phyloP scores from a whole-genome alignment of 2,329 filamentous ascomycete genomes.

The Aspergillus sp. region DNA sequence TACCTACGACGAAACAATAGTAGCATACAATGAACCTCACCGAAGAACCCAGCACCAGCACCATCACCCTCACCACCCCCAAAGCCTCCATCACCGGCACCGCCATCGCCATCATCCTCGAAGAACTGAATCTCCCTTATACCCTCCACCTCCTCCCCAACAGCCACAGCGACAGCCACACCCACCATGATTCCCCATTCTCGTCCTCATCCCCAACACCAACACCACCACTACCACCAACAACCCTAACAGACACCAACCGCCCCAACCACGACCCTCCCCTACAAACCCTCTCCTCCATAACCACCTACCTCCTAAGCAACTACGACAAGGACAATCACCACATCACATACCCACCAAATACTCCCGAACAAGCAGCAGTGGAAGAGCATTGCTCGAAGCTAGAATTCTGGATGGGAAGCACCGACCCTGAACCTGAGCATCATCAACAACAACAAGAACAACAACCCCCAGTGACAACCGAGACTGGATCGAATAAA shows the following conservation, averaged over 20 bases:
- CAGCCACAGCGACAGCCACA: no score
- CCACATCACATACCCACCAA: not conserved
- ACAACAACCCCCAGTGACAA: no score
- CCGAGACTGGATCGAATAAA: no score
- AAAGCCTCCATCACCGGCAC: not conserved
- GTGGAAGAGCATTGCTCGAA: not conserved
- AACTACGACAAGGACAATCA: not conserved
- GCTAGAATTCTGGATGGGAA: not conserved
- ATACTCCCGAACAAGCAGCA: not conserved
- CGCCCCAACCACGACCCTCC: not conserved
- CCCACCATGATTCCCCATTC: not conserved
- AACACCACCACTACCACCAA: not conserved
- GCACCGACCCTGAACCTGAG: not conserved
- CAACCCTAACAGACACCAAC: not conserved
- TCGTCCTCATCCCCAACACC: not conserved
- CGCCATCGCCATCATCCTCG: slow-evolving; percentile 3
- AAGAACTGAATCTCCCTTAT: not conserved
- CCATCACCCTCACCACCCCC: not conserved
- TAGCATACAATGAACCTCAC: slow-evolving; percentile 1
- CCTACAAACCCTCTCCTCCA: not conserved
- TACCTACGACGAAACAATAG: not conserved
- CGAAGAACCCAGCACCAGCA: not conserved
- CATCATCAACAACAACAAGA: no score
- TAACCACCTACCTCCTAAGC: not conserved
- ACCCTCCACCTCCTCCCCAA: not conserved